phyloP scores from a whole-genome alignment of 2,329 filamentous ascomycete genomes.

The Elsinoe necatrix region DNA sequence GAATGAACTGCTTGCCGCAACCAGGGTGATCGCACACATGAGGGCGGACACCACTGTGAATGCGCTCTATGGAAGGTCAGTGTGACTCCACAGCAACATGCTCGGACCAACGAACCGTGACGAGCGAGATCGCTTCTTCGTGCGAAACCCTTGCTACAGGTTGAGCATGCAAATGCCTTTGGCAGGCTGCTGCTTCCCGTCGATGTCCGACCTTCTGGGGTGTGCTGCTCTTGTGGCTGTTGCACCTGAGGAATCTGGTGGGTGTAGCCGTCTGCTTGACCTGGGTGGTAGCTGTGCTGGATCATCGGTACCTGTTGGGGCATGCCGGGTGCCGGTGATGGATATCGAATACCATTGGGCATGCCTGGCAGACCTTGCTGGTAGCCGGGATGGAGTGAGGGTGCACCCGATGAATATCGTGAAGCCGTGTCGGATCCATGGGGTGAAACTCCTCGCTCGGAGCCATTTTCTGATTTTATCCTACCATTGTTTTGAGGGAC shows the following conservation, averaged over 20 bases:
- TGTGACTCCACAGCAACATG: slow-evolving; percentile 11
- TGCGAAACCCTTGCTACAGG: slow-evolving; percentile 86
- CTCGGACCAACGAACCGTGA: slow-evolving; percentile 60
- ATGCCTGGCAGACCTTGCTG: slow-evolving; percentile 42
- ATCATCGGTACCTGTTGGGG: slow-evolving; percentile 45
- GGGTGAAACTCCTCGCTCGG: slow-evolving; percentile 50
- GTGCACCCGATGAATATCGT: slow-evolving; percentile 49
- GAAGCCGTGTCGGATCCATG: slow-evolving; percentile 49
- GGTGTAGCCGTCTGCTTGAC: slow-evolving; percentile 28
- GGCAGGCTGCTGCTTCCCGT: slow-evolving; percentile 44
- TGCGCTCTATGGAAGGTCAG: slow-evolving; percentile 59
- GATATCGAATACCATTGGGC: slow-evolving; percentile 46
- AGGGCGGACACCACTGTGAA: slow-evolving; percentile 83
- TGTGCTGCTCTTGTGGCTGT: slow-evolving; percentile 32
- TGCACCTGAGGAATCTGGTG: slow-evolving; percentile 35
- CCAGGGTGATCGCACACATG: slow-evolving; percentile 84
- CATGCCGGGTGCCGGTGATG: slow-evolving; percentile 44
- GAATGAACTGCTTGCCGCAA: slow-evolving; percentile 95
- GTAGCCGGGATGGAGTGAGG: slow-evolving; percentile 40
- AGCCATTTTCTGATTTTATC: slow-evolving; percentile 51
- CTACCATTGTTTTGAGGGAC: slow-evolving; percentile 40
- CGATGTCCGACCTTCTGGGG: slow-evolving; percentile 30
- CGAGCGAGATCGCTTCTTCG: slow-evolving; percentile 86
- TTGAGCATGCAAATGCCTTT: slow-evolving; percentile 82
- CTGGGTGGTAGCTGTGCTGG: slow-evolving; percentile 46